Evolutionary conservation across 805 yeast genomes (phyloP), one percentile per base, ranked within the genome.

Genomic region (Ogataea thermomethanolica): DNA sequence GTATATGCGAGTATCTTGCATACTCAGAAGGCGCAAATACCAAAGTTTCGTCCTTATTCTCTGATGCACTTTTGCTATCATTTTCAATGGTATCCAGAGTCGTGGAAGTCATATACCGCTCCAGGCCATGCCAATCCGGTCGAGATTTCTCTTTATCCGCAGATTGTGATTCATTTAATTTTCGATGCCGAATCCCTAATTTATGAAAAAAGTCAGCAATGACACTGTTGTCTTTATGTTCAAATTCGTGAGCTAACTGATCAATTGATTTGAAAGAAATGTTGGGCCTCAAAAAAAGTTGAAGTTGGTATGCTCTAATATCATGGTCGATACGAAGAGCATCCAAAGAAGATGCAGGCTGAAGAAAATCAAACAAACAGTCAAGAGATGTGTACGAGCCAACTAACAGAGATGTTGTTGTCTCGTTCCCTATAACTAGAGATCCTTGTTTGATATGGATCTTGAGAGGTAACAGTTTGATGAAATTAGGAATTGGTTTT

Each of bases 341-440:
- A 59, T 93, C 99, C 2, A 75, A 54, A 1, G 37, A 28, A 25
- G 67, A 62, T 7, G 73, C 72, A 0, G 79, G 60, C 10, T 63
- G 63, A 3, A 69, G 59, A 8, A 76, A 66, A 59, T 90, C 96
- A 2, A 82, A 43, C 0, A 68, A 40, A 0, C 88, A 89, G 10
- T 63, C 62, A 1, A 78, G 78, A 1, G 68, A 56, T 5, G 73
- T 67, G 51, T 72, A 82, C 7, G 88, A 79, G 4, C 74, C 66
- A 3, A 88, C 79, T 31, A 84, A 47, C 8, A 93, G 63, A 1
- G 90, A 77, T 1, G 93, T 81, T 0, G 96, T 88, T 11, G 77
- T 72, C 44, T 73, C 70, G 59, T 90, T 91, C 7, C 99, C 99
- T 14, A 88, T 54, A 1, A 87, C 83, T 21, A 87, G 35, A 0